Evolutionary conservation across 2,329 filamentous ascomycete species (phyloP), one percentile per base, ranked within the genome.

Genomic region (Endothia cerciana): DNA sequence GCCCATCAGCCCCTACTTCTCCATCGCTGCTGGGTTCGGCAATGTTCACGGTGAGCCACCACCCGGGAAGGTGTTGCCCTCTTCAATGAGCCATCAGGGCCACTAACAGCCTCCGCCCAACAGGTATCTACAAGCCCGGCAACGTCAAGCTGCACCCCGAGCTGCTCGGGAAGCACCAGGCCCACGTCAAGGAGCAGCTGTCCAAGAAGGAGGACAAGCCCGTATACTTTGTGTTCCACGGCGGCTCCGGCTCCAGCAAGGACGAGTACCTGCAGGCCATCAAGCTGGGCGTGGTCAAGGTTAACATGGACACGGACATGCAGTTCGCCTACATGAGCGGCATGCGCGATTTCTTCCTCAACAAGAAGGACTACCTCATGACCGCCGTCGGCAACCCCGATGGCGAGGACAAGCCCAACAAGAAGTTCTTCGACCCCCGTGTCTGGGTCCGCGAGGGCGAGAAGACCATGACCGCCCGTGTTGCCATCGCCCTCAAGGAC

Each of bases 211-310:
- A 91, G 71, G 86, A 91, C 77, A 97, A 97, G 90, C 95, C 95
- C 73, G 92, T 98, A 77, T 98, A 94, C 89, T 93, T 99, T 76
- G 95, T 99, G 80, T 99, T 99, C 91, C 95, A 99, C 87, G 95
- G 95, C 76, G 95, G 95, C 75, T 97, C 92, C 70, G 95, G 95
- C 73, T 96, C 92, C 71, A 86, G 87, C 78, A 96, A 97, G 85
- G 81, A 92, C 73, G 95, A 99, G 84, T 99, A 91, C 87, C 85
- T 84, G 70, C 88, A 93, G 74, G 94, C 94, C 77, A 97, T 97
- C 81, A 83, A 84, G 77, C 91, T 94, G 81, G 95, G 95, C 85
- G 94, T 99, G 73, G 91, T 97, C 84, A 99, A 99, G 90, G 95
- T 99, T 83, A 99, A 99, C 86, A 86, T 99, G 75, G 95, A 99